Evolutionary conservation across 257 asterid species (phyloP).

Genomic region (Linaria vulgaris): DNA sequence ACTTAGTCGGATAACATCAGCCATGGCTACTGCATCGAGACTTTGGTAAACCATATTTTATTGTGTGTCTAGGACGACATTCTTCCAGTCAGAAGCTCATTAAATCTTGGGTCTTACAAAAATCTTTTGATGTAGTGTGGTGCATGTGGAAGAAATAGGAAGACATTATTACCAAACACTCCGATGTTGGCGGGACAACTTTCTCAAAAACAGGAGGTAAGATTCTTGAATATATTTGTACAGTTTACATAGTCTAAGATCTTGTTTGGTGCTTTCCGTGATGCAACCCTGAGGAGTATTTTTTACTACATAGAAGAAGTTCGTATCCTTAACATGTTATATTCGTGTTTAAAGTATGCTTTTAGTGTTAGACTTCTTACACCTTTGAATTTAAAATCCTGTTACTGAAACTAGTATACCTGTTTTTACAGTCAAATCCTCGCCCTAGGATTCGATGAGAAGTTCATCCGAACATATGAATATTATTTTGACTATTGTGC

Average conservation of each 20-base stretch:
- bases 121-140: slow-evolving; percentile 50
- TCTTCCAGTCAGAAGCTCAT: neutral
- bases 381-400: neutral
- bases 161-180: slow-evolving; percentile 80
- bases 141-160: slow-evolving; percentile 83
- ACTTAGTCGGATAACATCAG: slow-evolving; percentile 71
- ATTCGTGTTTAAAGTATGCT: too few species aligned
- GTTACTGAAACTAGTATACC: neutral
- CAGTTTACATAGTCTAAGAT: neutral
- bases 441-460: slow-evolving; percentile 42
- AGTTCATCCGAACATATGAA: slow-evolving; percentile 58
- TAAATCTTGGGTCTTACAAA: neutral
- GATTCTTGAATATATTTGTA: neutral
- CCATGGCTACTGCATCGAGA: slow-evolving; percentile 81
- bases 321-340: too few species aligned
- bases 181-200: slow-evolving; percentile 78
- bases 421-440: slow-evolving; percentile 34
- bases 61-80: too few species aligned
- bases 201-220: slow-evolving; percentile 64
- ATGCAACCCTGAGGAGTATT: too few species aligned
- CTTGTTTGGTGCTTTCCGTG: neutral
- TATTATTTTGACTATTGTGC: slow-evolving; percentile 49
- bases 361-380: too few species aligned
- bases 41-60: slow-evolving; percentile 47
- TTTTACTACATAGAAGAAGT: too few species aligned